Conservation (phyloP, 2,329 filamentous ascomycete species). For the Alternaria sp. region DNA sequence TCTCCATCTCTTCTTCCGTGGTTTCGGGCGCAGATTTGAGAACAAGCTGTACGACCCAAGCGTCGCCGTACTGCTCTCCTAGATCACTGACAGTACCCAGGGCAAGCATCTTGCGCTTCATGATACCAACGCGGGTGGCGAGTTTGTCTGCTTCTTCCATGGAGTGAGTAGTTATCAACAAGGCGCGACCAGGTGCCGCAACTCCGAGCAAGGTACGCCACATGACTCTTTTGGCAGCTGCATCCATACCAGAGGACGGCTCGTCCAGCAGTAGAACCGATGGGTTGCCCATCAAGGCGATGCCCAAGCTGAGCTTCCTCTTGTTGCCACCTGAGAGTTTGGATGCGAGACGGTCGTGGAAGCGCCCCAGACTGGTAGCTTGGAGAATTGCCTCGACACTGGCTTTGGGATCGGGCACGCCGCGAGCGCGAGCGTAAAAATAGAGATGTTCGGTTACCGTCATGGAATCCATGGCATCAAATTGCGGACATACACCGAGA, state of each 20-base stretch:
- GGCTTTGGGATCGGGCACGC: constrained; percentile 76
- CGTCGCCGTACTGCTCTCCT: constrained; percentile 77
- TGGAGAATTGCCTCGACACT: constrained; percentile 82
- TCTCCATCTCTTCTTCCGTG: constrained; percentile 70
- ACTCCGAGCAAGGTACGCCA: constrained; percentile 84
- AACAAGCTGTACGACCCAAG: constrained; percentile 83
- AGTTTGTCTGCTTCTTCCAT: constrained; percentile 97
- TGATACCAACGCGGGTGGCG: constrained; percentile 83
- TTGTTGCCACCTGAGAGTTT: constrained; percentile 91
- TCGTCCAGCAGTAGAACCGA: constrained; percentile 89
- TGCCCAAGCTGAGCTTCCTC: constrained; percentile 87
- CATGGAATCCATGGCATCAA: constrained; percentile 84
- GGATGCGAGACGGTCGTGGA: constrained; percentile 76
- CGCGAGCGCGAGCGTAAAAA: constrained; percentile 87
- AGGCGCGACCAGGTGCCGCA: constrained; percentile 74
- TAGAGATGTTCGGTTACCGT: constrained; percentile 85
- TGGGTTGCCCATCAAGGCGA: constrained; percentile 92
- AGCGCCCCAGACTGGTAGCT: constrained; percentile 79
- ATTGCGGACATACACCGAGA: constrained; percentile 87
- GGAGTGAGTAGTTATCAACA: constrained; percentile 89
- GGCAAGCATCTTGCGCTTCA: constrained; percentile 86
- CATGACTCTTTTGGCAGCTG: constrained; percentile 90
- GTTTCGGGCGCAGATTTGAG: constrained; percentile 79
- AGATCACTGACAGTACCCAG: constrained; percentile 79
- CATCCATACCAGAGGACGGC: constrained; percentile 87